These are phyloP conservation scores for Gossypium schwendimanii DNA, from an alignment of 441 rosid genomes.

Conservation along the genomic window DNA sequence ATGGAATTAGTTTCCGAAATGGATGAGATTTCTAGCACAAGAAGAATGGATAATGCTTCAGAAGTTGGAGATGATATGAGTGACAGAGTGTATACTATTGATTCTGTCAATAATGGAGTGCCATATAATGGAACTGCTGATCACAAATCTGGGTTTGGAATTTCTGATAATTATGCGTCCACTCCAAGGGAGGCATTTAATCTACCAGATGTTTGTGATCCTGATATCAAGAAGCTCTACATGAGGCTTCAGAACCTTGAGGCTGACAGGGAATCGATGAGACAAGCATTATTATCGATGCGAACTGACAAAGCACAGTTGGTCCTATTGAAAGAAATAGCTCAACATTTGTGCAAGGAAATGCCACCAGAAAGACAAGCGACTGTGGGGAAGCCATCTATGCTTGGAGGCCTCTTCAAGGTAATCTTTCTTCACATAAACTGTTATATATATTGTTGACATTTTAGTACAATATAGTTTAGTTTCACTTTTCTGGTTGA, in stretches of 20 bases:
- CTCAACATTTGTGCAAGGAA: conserved; percentile 79
- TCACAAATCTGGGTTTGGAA: conserved; percentile 40
- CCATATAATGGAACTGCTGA: conserved; percentile 28
- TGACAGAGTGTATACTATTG: conserved; percentile 89
- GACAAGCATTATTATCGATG: conserved; percentile 87
- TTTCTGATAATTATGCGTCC: conserved; percentile 35
- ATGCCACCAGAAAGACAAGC: conserved; percentile 49
- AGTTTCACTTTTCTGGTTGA: neutral
- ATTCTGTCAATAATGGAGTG: conserved; percentile 52
- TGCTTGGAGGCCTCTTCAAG: conserved; percentile 53
- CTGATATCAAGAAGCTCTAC: conserved; percentile 75
- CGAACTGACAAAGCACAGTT: conserved; percentile 89
- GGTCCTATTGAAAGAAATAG: conserved; percentile 87
- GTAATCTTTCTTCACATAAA: conserved; percentile 27
- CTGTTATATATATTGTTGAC: neutral
- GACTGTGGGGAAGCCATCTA: conserved; percentile 44
- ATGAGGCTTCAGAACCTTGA: conserved; percentile 92
- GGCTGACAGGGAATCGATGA: conserved; percentile 98
- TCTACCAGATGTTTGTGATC: conserved; percentile 51
- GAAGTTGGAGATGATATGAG: conserved; percentile 62
- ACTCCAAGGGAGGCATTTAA: conserved; percentile 38
- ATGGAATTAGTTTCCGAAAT: conserved; percentile 34
- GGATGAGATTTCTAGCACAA: conserved; percentile 31
- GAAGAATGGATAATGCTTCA: conserved; percentile 41
- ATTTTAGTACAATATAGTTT: no score